Evolutionary conservation across 139 green algal genomes (phyloP).

Genomic region (Axilococcus clingmanii): DNA sequence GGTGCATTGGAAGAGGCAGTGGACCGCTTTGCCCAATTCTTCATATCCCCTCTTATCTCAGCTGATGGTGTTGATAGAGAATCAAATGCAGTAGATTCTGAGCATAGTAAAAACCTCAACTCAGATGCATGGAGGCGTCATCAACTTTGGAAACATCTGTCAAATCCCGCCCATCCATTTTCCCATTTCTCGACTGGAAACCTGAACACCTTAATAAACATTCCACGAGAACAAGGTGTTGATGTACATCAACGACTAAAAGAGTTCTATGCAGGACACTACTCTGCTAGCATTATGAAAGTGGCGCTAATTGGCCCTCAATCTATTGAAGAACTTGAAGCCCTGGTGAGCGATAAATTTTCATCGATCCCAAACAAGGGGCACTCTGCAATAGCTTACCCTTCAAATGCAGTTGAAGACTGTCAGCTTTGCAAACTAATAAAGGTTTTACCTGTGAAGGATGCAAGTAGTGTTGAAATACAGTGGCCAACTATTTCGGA

Average conservation of each 20-base stretch:
- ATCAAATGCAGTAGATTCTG: constrained; percentile 63
- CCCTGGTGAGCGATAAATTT: constrained; percentile 48
- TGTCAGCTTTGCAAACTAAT: constrained; percentile 36
- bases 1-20: constrained; percentile 58
- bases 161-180: constrained; percentile 52
- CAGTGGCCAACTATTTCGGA: constrained; percentile 52
- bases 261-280: constrained; percentile 55
- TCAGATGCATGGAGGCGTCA: constrained; percentile 64
- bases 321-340: constrained; percentile 60
- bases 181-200: constrained; percentile 63
- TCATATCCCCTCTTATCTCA: constrained; percentile 75
- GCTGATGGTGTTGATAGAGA: constrained; percentile 69
- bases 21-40: constrained; percentile 76
- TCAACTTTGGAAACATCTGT: constrained; percentile 69
- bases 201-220: constrained; percentile 32
- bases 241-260: constrained; percentile 25
- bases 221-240: constrained; percentile 10
- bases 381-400: constrained; percentile 11
- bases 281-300: constrained; percentile 66
- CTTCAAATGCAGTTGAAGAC: constrained; percentile 23
- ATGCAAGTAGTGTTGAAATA: constrained; percentile 68
- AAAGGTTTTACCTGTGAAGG: constrained; percentile 58
- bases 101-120: constrained; percentile 84
- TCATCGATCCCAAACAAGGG: constrained; percentile 32
- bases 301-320: constrained; percentile 53